phyloP scores from a whole-genome alignment of 2,329 filamentous ascomycete species.

The Venturia nashicola region DNA sequence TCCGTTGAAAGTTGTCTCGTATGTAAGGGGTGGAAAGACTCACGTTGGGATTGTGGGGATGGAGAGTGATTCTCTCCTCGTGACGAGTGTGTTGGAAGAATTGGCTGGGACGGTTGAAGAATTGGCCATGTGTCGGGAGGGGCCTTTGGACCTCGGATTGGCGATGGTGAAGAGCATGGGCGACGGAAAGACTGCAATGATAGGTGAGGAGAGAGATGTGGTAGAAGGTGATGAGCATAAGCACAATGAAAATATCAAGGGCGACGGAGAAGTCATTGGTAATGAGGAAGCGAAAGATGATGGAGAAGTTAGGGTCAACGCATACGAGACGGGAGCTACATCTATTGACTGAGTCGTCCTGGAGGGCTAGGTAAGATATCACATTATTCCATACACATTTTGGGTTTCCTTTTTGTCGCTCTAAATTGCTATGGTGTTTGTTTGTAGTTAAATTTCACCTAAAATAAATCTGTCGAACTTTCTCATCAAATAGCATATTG shows the following conservation, averaged over 20 bases:
- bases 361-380: too few relatives aligned
- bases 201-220: neutral
- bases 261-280: neutral
- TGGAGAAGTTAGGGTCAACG: too few relatives aligned
- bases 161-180: neutral
- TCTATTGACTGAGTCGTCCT: too few relatives aligned
- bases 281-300: too few relatives aligned
- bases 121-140: neutral
- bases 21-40: conserved; percentile 38
- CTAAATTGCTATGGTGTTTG: too few relatives aligned
- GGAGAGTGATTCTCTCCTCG: conserved; percentile 17
- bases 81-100: conserved; percentile 7
- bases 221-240: neutral
- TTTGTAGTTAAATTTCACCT: too few relatives aligned
- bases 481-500: too few relatives aligned
- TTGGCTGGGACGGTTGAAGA: conserved; percentile 3
- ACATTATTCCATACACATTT: too few relatives aligned
- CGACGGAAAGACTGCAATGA: neutral
- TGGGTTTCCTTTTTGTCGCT: too few relatives aligned
- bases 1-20: conserved; percentile 50
- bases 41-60: conserved; percentile 50
- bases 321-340: too few relatives aligned
- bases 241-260: too few relatives aligned
- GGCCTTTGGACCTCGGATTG: neutral
- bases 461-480: too few relatives aligned